Conservation (phyloP, 2,329 filamentous ascomycete species). For the Fusarium sarcochroum region DNA sequence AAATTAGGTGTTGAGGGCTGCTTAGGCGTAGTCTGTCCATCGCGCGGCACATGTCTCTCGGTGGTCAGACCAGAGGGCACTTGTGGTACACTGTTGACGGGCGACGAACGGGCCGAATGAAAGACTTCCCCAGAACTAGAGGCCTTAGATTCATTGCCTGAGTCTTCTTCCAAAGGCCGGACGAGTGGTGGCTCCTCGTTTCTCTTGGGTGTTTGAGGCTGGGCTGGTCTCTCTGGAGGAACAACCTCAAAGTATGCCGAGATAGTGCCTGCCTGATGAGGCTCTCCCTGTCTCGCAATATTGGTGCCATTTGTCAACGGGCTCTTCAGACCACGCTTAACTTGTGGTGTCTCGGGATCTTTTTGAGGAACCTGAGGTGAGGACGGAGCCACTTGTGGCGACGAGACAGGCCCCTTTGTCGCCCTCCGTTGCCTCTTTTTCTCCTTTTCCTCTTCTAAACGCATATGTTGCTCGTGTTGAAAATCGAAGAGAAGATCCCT, state of each 20-base stretch:
- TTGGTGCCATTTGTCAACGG: constrained; percentile 16
- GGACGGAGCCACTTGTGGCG: constrained; percentile 33
- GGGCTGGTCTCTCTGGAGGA: constrained; percentile 13
- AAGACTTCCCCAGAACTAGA: constrained; percentile 36
- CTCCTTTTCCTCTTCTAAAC: constrained; percentile 56
- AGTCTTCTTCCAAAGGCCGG: constrained; percentile 37
- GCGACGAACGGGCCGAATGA: constrained; percentile 45
- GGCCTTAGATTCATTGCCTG: constrained; percentile 37
- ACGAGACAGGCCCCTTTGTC: constrained; percentile 45
- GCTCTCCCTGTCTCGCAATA: constrained; percentile 3
- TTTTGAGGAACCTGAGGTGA: constrained; percentile 33
- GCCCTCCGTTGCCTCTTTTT: constrained; percentile 51
- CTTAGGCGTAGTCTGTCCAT: not conserved
- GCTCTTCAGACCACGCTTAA: constrained; percentile 13
- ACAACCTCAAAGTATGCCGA: constrained; percentile 31
- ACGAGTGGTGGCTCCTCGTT: constrained; percentile 35
- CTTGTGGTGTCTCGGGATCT: constrained; percentile 26
- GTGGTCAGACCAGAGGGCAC: constrained; percentile 29
- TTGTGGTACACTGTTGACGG: constrained; percentile 20
- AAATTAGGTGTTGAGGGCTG: constrained; percentile 25
- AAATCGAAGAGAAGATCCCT: constrained; percentile 76
- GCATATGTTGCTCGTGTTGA: constrained; percentile 68
- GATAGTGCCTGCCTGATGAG: constrained; percentile 11
- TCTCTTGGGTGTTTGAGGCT: constrained; percentile 20
- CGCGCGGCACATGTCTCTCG: constrained; percentile 6